These are phyloP conservation scores for Xylariales sp. DNA, from an alignment of 2,329 filamentous ascomycete species.

Conservation along the genomic window DNA sequence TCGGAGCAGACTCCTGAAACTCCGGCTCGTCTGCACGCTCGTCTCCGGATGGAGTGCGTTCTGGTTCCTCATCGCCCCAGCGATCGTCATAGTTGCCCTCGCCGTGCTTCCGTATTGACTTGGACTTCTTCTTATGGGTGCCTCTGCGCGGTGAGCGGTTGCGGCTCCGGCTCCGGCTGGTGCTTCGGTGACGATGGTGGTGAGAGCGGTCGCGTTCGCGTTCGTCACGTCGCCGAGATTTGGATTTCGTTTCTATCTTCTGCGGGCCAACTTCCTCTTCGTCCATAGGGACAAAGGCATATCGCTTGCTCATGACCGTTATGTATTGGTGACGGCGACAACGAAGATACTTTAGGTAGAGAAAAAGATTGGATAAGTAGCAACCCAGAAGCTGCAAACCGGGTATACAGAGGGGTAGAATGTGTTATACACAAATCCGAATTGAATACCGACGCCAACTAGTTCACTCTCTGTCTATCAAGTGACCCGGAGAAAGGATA, in stretches of 20 bases:
- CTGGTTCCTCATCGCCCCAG: constrained; percentile 82
- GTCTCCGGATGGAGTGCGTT: constrained; percentile 59
- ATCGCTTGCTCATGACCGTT: constrained; percentile 66
- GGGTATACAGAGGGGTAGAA: neutral
- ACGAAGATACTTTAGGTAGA: neutral
- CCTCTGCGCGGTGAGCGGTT: constrained; percentile 50
- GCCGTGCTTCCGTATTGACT: constrained; percentile 57
- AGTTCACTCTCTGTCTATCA: neutral
- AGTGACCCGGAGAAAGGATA: neutral
- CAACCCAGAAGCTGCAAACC: constrained; percentile 4
- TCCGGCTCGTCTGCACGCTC: constrained; percentile 66
- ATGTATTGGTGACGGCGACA: neutral
- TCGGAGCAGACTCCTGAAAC: constrained; percentile 76
- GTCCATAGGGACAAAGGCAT: constrained; percentile 75
- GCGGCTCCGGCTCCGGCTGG: constrained; percentile 42
- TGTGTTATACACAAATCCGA: neutral
- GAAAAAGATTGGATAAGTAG: neutral
- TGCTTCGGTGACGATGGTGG: constrained; percentile 39
- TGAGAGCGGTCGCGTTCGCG: constrained; percentile 27
- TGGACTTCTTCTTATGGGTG: constrained; percentile 50
- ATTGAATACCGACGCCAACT: neutral
- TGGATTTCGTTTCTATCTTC: constrained; percentile 60
- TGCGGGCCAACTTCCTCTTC: constrained; percentile 69
- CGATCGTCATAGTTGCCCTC: constrained; percentile 75
- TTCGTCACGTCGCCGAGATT: constrained; percentile 50